phyloP scores from a whole-genome alignment of 2,329 filamentous ascomycete species.

The Endoconidiophora polonica region DNA sequence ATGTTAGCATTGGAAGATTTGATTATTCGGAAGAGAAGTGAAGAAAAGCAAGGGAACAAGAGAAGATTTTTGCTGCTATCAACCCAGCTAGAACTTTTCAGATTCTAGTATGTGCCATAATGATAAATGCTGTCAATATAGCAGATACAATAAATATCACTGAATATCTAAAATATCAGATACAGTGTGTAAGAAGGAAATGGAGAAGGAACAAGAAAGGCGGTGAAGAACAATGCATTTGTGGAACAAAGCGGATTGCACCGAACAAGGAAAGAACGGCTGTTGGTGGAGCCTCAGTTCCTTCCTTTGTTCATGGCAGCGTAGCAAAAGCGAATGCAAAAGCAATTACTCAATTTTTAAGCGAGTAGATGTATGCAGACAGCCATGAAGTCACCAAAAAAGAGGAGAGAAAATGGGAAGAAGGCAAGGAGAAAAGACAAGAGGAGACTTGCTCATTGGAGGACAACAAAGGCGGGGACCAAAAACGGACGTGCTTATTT shows the following conservation, averaged over 20 bases:
- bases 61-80: too few species aligned
- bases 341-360: too few species aligned
- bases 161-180: too few species aligned
- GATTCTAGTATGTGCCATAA: too few species aligned
- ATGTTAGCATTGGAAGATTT: background rate
- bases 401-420: background rate
- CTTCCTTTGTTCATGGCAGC: background rate
- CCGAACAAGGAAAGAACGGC: background rate
- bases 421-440: background rate
- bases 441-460: too few species aligned
- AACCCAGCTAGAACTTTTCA: background rate
- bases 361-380: too few species aligned
- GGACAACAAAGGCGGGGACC: too few species aligned
- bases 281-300: background rate
- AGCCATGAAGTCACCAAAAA: background rate
- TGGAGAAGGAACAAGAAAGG: background rate
- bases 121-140: too few species aligned
- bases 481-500: too few species aligned
- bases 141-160: too few species aligned
- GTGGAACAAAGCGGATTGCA: background rate
- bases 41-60: background rate
- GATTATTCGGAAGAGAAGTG: background rate
- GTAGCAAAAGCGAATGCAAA: background rate
- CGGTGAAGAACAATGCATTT: conserved; percentile 1
- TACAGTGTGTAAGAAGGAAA: background rate